Evolutionary conservation across 768 basidiomycete genomes (phyloP), one percentile per base, ranked within the genome.

Genomic region (Phlebiopsis gigantea): DNA sequence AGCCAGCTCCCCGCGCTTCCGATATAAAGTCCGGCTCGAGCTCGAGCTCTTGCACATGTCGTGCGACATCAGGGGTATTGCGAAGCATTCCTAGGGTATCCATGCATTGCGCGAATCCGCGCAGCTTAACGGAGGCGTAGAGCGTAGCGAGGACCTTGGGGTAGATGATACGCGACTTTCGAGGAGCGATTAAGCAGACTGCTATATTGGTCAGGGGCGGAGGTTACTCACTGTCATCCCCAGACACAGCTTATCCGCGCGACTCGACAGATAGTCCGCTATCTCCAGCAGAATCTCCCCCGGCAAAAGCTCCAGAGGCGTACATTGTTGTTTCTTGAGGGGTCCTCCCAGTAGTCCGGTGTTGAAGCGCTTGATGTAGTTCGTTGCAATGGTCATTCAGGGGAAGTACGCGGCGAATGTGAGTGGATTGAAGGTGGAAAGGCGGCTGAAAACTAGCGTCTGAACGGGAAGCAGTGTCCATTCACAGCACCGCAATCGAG

Each of bases 261-360:
- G 78, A 30, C 72, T 76, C 34, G 79, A 72, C 43, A 89, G 68
- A 64, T 77, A 76, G 24, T 68, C 67, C 0, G 85, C 80, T 49
- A 90, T 78, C 66, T 89, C 86, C 44, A 88, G 78, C 43, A 89
- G 73, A 45, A 90, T 66, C 67, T 90, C 88, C 29, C 75, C 75
- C 0, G 87, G 88, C 14, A 75, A 56, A 5, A 61, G 46, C 55
- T 61, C 60, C 34, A 64, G 53, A 4, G 59, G 17, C 5, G 57
- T 28, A 21, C 50, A 51, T 51, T 41, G 50, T 51, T 39, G 31
- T 24, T 51, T 51, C 31, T 51, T 31, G 7, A 31, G 50, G 6
- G 31, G 50, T 21, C 34, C 50, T 30, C 50, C 50, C 12, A 50
- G 17, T 19, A 50, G 48, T 50, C 48, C 48, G n/a, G 50, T 51